A percentile compares a stretch with the other conserved stretches of the same genome.
Conservation (phyloP, 1,284 basidiomycete species). For the Mycena citricolor region DNA sequence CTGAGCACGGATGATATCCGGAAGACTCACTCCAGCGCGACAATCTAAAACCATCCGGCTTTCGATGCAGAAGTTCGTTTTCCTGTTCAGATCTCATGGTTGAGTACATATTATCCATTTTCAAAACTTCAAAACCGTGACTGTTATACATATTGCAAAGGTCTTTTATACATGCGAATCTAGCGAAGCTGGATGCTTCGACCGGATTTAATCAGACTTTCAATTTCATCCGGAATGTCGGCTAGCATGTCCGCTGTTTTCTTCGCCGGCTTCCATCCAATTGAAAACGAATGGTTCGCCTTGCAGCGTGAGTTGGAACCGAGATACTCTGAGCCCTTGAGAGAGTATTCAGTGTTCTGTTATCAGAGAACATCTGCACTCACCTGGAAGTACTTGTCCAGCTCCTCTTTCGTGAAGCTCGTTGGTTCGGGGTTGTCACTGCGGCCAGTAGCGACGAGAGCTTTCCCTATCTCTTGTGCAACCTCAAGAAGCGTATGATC, state of each 20-base stretch:
- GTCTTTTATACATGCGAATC: no score
- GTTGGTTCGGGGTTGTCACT: slow-evolving; percentile 33
- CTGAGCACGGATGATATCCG: no score
- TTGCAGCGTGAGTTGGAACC: slow-evolving; percentile 55
- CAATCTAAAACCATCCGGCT: no score
- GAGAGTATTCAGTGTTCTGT: not conserved
- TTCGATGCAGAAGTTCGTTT: no score
- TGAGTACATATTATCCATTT: no score
- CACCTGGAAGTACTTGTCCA: slow-evolving; percentile 35
- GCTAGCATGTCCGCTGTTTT: slow-evolving; percentile 46
- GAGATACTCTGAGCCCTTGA: slow-evolving; percentile 39
- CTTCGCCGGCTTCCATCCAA: slow-evolving; percentile 58
- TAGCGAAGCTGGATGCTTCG: no score
- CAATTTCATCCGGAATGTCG: slow-evolving; percentile 44
- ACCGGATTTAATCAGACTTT: no score
- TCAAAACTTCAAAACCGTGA: no score
- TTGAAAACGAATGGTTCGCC: slow-evolving; percentile 46
- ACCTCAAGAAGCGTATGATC: slow-evolving; percentile 40
- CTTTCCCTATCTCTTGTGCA: slow-evolving; percentile 28
- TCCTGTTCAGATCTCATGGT: no score
- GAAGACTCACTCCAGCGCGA: no score
- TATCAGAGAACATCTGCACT: slow-evolving; percentile 9
- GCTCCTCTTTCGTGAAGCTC: slow-evolving; percentile 38
- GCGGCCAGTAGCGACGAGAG: slow-evolving; percentile 30
- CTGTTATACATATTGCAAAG: no score